A percentile compares a stretch with the other conserved stretches of the same genome.
Conservation (phyloP, 257 asterid species). For the Solanum tarijense region DNA sequence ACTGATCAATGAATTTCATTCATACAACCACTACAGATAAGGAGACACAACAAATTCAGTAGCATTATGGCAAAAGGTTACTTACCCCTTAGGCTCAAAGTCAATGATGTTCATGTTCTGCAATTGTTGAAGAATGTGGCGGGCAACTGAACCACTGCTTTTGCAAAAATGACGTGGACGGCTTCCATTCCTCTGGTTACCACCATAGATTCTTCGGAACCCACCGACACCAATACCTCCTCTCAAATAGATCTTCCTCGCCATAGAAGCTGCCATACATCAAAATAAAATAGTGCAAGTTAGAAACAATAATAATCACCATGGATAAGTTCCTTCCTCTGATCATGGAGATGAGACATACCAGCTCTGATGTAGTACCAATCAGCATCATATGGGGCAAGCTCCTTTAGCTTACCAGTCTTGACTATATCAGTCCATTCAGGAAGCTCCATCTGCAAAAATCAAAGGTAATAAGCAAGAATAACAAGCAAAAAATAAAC, state of each 20-base stretch:
- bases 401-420: conserved; percentile 77
- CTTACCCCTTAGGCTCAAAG: conserved; percentile 73
- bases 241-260: conserved; percentile 80
- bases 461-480: background rate
- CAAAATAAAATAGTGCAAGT: background rate
- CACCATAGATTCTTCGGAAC: conserved; percentile 73
- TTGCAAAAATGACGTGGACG: conserved; percentile 82
- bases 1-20: background rate
- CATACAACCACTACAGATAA: background rate
- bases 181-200: conserved; percentile 84
- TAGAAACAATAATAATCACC: background rate
- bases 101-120: conserved; percentile 67
- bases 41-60: background rate
- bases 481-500: too few species aligned
- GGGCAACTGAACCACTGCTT: conserved; percentile 86
- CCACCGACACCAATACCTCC: conserved; percentile 73
- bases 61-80: background rate
- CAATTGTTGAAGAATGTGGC: conserved; percentile 82
- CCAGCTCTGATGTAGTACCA: conserved; percentile 96
- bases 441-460: conserved; percentile 72
- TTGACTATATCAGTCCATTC: conserved; percentile 93
- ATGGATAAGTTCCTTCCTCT: background rate
- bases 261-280: conserved; percentile 71
- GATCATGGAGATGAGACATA: conserved; percentile 6
- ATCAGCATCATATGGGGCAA: conserved; percentile 90